Evolutionary conservation across 441 rosid species (phyloP).

Genomic region (Syzygium syzygioides): DNA sequence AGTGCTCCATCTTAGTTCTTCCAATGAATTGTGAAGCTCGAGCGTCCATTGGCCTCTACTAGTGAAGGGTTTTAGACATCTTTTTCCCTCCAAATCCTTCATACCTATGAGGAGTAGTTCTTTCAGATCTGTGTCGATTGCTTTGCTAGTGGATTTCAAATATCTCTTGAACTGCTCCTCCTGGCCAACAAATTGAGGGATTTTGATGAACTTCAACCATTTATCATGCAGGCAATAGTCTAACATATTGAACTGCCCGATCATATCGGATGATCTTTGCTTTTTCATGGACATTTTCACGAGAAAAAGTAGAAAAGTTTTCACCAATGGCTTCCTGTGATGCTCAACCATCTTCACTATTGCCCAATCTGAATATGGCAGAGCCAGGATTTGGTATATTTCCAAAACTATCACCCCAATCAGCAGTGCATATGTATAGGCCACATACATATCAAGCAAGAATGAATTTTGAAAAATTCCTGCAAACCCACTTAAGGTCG

Average conservation of each 20-base stretch:
- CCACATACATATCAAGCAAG: background rate
- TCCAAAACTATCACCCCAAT: background rate
- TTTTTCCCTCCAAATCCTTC: background rate
- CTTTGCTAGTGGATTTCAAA: background rate
- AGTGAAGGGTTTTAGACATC: background rate
- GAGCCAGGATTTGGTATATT: background rate
- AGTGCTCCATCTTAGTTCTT: background rate
- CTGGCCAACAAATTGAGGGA: background rate
- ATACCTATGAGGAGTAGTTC: background rate
- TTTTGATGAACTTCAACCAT: background rate
- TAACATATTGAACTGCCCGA: constrained; percentile 8
- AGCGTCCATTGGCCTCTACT: constrained; percentile 5
- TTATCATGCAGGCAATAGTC: background rate
- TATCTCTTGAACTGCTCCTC: background rate
- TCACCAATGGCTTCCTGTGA: background rate
- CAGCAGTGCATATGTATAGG: background rate
- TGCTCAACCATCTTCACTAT: background rate
- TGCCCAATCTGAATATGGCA: constrained; percentile 9
- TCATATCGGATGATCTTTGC: background rate
- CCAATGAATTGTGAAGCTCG: background rate
- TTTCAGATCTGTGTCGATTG: background rate
- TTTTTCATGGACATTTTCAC: background rate
- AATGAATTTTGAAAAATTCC: background rate
- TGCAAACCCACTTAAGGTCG: background rate
- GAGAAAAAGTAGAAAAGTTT: background rate